Percentiles rank a stretch among this genome's conserved stretches.
phyloP scores from a whole-genome alignment of 257 asterid species.

The Eustoma russellianum region DNA sequence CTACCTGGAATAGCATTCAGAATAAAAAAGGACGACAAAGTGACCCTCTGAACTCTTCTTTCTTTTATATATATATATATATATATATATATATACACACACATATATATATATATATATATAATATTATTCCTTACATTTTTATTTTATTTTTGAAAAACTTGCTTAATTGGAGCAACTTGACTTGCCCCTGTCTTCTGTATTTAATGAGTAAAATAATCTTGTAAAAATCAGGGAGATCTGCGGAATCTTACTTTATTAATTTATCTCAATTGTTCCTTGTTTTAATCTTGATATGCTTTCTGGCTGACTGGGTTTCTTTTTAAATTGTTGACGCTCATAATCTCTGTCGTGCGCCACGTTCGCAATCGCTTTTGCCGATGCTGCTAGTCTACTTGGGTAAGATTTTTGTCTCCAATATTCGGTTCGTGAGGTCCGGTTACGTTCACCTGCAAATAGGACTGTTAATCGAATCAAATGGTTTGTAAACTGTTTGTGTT shows the following conservation, averaged over 20 bases:
- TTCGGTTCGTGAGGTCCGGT: too few species aligned
- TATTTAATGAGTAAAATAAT: neutral
- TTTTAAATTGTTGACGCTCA: slow-evolving; percentile 28
- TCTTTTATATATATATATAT: too few species aligned
- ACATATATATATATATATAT: neutral
- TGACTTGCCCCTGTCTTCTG: too few species aligned
- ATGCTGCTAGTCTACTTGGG: slow-evolving; percentile 74
- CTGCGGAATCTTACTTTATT: slow-evolving; percentile 34
- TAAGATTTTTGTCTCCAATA: slow-evolving; percentile 16
- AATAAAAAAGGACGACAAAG: slow-evolving; percentile 87
- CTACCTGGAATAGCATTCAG: slow-evolving; percentile 65
- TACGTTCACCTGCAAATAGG: too few species aligned
- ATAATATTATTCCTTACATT: neutral
- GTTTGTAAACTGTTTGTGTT: too few species aligned
- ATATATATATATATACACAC: neutral
- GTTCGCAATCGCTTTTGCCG: slow-evolving; percentile 34
- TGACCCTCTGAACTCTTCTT: slow-evolving; percentile 13
- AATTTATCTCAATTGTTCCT: slow-evolving; percentile 1
- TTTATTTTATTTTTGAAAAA: too few species aligned
- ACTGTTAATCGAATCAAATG: too few species aligned
- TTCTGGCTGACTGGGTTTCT: slow-evolving; percentile 31
- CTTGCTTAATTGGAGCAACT: too few species aligned
- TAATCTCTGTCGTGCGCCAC: slow-evolving; percentile 32
- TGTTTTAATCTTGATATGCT: slow-evolving; percentile 5
- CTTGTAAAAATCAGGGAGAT: slow-evolving; percentile 39